These are phyloP conservation scores for Sporobolomyces phaffii DNA, from an alignment of 768 basidiomycete species.

Conservation along the genomic window DNA sequence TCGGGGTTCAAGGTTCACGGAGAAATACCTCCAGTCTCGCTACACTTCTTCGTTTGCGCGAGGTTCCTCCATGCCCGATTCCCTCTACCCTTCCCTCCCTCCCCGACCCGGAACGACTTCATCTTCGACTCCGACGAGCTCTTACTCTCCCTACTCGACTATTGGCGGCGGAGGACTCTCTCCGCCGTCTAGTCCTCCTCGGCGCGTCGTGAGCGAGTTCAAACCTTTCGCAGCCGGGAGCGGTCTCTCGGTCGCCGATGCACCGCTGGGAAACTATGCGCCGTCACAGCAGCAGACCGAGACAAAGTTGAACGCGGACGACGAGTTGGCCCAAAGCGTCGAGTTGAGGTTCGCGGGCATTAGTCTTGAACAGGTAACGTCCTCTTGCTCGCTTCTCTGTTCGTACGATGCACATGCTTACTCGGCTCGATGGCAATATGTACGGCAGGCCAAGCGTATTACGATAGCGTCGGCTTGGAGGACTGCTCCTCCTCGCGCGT, in stretches of 20 bases:
- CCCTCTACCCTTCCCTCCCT: conserved; percentile 25
- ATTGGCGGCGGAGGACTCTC: conserved; percentile 2
- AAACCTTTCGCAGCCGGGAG: conserved; percentile 73
- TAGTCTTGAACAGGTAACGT: conserved; percentile 76
- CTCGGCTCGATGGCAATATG: not conserved
- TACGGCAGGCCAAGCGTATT: conserved; percentile 46
- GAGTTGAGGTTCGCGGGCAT: conserved; percentile 77
- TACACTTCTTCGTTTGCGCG: conserved; percentile 47
- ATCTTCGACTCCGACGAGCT: conserved; percentile 2
- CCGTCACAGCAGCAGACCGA: too few species aligned
- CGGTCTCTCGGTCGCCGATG: conserved; percentile 57
- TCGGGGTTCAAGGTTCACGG: conserved; percentile 90
- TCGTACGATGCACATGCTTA: too few species aligned
- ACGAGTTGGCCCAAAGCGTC: conserved; percentile 60
- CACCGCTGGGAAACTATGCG: conserved; percentile 44
- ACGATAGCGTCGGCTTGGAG: conserved; percentile 41
- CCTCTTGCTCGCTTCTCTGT: not conserved
- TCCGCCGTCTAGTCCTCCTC: conserved; percentile 59
- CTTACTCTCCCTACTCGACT: not conserved
- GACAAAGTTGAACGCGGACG: conserved; percentile 23
- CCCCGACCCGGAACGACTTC: conserved; percentile 45
- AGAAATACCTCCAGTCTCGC: conserved; percentile 73
- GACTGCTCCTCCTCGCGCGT: conserved; percentile 30
- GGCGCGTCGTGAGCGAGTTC: conserved; percentile 83
- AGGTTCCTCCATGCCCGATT: conserved; percentile 40